Percentiles rank a stretch among this genome's conserved stretches.
phyloP scores from a whole-genome alignment of 1,284 basidiomycete genomes.

The Tilletia horrida region DNA sequence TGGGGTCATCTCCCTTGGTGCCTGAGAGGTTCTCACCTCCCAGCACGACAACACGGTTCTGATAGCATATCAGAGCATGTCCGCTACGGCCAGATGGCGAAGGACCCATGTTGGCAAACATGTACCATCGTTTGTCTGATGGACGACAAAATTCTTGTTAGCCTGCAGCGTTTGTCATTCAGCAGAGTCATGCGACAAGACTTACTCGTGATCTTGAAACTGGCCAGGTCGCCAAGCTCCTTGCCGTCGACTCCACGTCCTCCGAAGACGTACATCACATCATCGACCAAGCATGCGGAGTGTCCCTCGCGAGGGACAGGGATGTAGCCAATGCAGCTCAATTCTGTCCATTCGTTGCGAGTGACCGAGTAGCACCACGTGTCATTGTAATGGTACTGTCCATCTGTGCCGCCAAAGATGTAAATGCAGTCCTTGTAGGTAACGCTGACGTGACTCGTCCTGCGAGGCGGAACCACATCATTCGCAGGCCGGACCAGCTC shows the following conservation, averaged over 20 bases:
- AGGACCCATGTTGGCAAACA: constrained; percentile 99
- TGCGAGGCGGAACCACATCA: constrained; percentile 71
- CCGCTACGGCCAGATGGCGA: constrained; percentile 85
- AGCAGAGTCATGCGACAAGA: constrained; percentile 67
- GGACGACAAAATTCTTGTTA: constrained; percentile 57
- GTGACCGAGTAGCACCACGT: constrained; percentile 92
- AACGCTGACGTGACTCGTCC: constrained; percentile 90
- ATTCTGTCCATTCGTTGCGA: constrained; percentile 80
- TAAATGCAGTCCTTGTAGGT: constrained; percentile 75
- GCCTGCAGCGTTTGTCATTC: constrained; percentile 8
- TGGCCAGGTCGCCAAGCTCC: constrained; percentile 88
- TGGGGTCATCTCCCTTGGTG: constrained; percentile 72
- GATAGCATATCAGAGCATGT: constrained; percentile 88
- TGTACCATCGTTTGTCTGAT: constrained; percentile 76
- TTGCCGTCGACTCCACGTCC: constrained; percentile 95
- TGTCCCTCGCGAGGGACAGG: constrained; percentile 95
- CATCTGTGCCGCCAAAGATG: constrained; percentile 97
- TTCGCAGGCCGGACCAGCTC: constrained; percentile 68
- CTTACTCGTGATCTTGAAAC: constrained; percentile 72
- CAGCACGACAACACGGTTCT: constrained; percentile 82
- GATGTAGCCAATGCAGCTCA: constrained; percentile 95
- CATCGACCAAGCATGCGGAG: constrained; percentile 91
- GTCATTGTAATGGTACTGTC: constrained; percentile 98
- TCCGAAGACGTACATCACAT: constrained; percentile 97
- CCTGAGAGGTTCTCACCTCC: constrained; percentile 84